Percentiles rank a stretch among this genome's conserved stretches.
Evolutionary conservation across 176 grass and related monocot species (phyloP).

Genomic region (Triticum timopheevii): DNA sequence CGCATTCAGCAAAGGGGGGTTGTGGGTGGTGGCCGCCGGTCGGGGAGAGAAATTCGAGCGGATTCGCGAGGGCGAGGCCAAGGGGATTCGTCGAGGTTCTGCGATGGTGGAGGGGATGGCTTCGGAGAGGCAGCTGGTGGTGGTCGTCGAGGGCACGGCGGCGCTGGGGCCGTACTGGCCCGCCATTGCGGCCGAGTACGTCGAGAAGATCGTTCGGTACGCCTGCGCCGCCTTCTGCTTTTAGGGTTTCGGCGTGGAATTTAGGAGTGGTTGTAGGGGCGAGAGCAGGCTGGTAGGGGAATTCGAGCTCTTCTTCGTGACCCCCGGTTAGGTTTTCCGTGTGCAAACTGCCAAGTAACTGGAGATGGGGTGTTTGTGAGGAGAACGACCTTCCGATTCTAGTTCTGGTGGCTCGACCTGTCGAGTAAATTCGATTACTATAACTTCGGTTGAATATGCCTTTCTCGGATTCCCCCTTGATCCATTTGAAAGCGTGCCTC

Average conservation of each 20-base stretch:
- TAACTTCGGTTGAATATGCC: background rate
- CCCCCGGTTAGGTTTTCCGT: constrained; percentile 12
- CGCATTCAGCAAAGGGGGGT: background rate
- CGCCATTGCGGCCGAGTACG: constrained; percentile 60
- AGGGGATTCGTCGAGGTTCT: background rate
- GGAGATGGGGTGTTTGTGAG: background rate
- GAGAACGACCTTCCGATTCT: background rate
- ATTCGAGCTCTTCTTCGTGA: background rate
- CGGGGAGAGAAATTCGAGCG: background rate
- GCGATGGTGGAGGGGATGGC: background rate
- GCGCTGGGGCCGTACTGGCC: constrained; percentile 78
- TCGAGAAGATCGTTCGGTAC: constrained; percentile 95
- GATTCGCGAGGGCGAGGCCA: constrained; percentile 1
- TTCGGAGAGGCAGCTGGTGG: constrained; percentile 69
- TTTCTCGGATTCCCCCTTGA: background rate
- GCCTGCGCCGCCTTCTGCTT: background rate
- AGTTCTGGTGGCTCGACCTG: background rate
- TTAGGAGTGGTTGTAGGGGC: background rate
- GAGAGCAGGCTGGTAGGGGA: background rate
- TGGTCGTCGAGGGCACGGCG: constrained; percentile 84
- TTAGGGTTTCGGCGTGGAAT: background rate
- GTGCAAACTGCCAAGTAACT: background rate
- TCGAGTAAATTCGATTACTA: background rate
- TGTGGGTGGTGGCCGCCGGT: background rate
- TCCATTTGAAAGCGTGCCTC: background rate